phyloP scores from a whole-genome alignment of 148 eudicot genomes.

The Rheum nobile region DNA sequence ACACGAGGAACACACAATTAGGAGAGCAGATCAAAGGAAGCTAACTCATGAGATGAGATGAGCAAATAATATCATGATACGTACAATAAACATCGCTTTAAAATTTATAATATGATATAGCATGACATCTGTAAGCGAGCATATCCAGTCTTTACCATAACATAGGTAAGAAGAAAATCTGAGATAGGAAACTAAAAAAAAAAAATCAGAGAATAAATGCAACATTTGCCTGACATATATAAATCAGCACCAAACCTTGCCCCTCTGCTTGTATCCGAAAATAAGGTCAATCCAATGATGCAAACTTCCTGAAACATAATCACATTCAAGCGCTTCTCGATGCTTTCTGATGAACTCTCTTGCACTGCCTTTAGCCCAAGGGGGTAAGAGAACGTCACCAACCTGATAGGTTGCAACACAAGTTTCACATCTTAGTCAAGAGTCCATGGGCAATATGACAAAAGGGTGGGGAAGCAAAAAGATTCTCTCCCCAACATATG shows the following conservation, averaged over 20 bases:
- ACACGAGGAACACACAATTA: constrained; percentile 4
- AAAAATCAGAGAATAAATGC: background rate
- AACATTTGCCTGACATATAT: background rate
- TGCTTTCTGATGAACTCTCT: constrained; percentile 90
- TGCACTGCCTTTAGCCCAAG: constrained; percentile 93
- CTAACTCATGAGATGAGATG: background rate
- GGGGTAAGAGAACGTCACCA: constrained; percentile 76
- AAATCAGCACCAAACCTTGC: constrained; percentile 54
- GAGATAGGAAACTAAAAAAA: background rate
- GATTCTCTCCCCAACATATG: background rate
- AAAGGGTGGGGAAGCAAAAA: no score
- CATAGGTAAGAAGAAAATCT: background rate
- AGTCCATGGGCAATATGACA: background rate
- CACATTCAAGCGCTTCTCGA: constrained; percentile 90
- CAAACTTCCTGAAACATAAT: constrained; percentile 84
- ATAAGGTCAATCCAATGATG: constrained; percentile 99
- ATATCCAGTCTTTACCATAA: background rate
- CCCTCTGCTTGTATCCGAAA: constrained; percentile 87
- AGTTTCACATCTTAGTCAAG: background rate
- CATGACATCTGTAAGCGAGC: background rate
- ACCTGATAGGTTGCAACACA: constrained; percentile 32
- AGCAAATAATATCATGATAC: background rate
- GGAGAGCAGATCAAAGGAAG: background rate
- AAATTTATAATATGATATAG: background rate
- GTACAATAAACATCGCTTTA: background rate